These are phyloP conservation scores for Solanum clarkiae DNA, from an alignment of 257 asterid species.

Conservation along the genomic window DNA sequence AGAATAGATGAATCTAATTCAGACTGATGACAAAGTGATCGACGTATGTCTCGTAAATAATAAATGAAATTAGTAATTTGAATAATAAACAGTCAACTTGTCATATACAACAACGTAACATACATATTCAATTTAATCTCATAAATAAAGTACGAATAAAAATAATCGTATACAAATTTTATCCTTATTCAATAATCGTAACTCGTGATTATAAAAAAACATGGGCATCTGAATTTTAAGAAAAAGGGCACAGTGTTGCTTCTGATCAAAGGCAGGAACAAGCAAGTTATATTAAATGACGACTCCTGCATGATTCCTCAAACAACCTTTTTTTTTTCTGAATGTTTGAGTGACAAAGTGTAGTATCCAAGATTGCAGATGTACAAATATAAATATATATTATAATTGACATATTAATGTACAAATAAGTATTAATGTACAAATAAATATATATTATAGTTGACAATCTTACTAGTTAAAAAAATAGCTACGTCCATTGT, in stretches of 20 bases:
- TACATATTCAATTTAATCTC: too few species aligned
- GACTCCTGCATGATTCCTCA: neutral
- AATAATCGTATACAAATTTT: too few species aligned
- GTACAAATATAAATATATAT: too few species aligned
- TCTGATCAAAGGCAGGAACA: conserved; percentile 14
- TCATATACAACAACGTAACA: too few species aligned
- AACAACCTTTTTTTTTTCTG: neutral
- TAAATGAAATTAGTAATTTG: neutral
- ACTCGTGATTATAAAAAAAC: neutral
- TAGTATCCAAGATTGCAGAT: neutral
- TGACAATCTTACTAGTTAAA: neutral
- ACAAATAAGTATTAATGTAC: too few species aligned
- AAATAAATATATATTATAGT: neutral
- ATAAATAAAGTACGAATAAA: too few species aligned
- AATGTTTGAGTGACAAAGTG: neutral
- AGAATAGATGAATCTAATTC: neutral
- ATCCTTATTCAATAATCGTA: too few species aligned
- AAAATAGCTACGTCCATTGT: neutral
- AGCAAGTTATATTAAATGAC: neutral
- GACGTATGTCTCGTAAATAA: neutral
- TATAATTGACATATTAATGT: too few species aligned
- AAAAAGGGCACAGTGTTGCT: conserved; percentile 4
- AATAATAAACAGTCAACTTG: neutral
- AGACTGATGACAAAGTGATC: neutral
- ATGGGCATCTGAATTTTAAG: neutral